These are phyloP conservation scores for Trichoderma sp. DNA, from an alignment of 2,329 filamentous ascomycete genomes.

Conservation along the genomic window DNA sequence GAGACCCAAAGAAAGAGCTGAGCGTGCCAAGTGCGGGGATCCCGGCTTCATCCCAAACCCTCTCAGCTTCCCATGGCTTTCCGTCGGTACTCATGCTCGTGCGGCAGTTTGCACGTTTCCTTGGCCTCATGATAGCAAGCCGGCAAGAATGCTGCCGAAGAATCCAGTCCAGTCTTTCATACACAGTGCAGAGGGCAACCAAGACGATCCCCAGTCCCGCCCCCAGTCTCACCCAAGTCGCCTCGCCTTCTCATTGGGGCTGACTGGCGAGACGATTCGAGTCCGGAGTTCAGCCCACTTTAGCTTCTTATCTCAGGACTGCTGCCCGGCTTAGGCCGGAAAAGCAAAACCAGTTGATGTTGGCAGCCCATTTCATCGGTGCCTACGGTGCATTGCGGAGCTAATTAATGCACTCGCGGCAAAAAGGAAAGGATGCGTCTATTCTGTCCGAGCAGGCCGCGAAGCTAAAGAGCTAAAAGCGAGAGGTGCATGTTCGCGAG, in stretches of 20 bases:
- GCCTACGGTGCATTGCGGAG: neutral
- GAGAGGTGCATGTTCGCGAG: neutral
- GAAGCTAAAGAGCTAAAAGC: neutral
- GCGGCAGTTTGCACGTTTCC: neutral
- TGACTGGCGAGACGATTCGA: neutral
- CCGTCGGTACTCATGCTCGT: neutral
- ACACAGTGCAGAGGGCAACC: neutral
- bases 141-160: neutral
- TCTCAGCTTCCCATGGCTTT: neutral
- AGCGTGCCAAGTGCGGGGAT: conserved; percentile 4
- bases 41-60: neutral
- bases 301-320: neutral
- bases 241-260: neutral
- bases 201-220: neutral
- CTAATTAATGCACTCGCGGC: neutral
- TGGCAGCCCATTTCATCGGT: neutral
- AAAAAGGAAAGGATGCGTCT: neutral
- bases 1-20: neutral
- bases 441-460: neutral
- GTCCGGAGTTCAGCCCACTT: neutral
- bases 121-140: neutral
- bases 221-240: neutral
- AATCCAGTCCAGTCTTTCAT: neutral
- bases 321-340: neutral
- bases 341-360: neutral